A percentile compares a stretch with the other conserved stretches of the same genome.
Evolutionary conservation across 176 grass and related monocot species (phyloP).

Genomic region (Carex myosuroides): DNA sequence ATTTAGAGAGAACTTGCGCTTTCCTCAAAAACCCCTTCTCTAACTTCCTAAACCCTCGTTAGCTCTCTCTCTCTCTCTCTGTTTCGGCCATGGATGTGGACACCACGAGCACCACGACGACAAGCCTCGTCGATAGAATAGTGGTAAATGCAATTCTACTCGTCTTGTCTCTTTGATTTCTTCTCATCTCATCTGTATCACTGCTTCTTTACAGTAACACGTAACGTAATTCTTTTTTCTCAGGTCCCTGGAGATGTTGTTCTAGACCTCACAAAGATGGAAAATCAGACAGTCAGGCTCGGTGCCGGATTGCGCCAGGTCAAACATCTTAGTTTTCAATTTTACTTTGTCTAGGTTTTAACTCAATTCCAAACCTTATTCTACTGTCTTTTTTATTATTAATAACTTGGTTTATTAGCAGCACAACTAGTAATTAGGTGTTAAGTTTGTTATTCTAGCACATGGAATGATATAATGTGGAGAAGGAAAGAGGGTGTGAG

Average conservation of each 20-base stretch:
- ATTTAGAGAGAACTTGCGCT: neutral
- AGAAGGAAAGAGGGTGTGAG: neutral
- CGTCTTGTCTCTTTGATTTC: neutral
- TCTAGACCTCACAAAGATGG: slow-evolving; percentile 68
- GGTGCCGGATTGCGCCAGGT: slow-evolving; percentile 74
- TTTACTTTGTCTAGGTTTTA: slow-evolving; percentile 2
- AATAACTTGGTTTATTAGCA: neutral
- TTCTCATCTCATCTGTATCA: neutral
- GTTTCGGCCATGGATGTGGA: slow-evolving; percentile 8
- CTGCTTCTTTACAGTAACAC: neutral
- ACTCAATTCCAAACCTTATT: neutral
- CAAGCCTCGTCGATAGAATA: slow-evolving; percentile 12
- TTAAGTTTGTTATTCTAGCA: neutral
- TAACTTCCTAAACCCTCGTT: slow-evolving; percentile 20
- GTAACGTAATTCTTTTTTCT: neutral
- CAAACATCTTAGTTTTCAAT: neutral
- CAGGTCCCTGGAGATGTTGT: slow-evolving; percentile 75
- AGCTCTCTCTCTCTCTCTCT: neutral
- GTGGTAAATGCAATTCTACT: slow-evolving; percentile 6
- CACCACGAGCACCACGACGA: neutral
- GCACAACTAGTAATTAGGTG: neutral
- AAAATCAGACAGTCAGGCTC: slow-evolving; percentile 79
- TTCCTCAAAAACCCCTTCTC: slow-evolving; percentile 12
- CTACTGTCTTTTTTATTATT: neutral
- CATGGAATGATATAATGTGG: neutral